Evolutionary conservation across 768 basidiomycete genomes (phyloP).

Genomic region (Kwoniella botswanensis): DNA sequence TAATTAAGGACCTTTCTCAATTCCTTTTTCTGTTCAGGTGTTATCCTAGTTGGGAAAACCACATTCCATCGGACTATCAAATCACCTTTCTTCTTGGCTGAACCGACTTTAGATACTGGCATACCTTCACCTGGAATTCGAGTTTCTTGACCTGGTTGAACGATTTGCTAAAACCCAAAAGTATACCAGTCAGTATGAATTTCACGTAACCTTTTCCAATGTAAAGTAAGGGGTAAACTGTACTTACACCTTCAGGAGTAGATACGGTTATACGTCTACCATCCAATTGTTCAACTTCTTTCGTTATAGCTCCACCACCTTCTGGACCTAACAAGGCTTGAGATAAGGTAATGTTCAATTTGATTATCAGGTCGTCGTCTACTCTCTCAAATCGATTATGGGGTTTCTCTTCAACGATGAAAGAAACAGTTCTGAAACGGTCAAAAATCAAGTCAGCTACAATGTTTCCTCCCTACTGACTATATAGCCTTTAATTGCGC

Average conservation of each 20-base stretch:
- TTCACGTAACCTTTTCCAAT: too few species aligned
- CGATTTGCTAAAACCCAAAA: conserved; percentile 45
- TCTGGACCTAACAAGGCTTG: conserved; percentile 75
- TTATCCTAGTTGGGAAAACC: conserved; percentile 77
- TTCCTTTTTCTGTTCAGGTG: conserved; percentile 77
- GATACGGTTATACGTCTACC: conserved; percentile 75
- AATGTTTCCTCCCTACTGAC: too few species aligned
- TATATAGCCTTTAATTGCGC: too few species aligned
- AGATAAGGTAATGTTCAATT: conserved; percentile 71
- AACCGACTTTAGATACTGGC: conserved; percentile 80
- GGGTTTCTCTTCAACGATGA: conserved; percentile 92
- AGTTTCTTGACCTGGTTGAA: conserved; percentile 67
- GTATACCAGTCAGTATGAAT: too few species aligned
- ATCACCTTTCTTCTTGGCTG: conserved; percentile 76
- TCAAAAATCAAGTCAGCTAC: too few species aligned
- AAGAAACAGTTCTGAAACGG: conserved; percentile 86
- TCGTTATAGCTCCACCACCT: conserved; percentile 63
- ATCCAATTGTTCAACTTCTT: conserved; percentile 73
- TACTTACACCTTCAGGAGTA: conserved; percentile 65
- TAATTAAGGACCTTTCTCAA: conserved; percentile 67
- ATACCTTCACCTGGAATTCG: conserved; percentile 68
- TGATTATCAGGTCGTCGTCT: conserved; percentile 75
- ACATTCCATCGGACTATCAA: conserved; percentile 78
- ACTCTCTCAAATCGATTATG: conserved; percentile 77
- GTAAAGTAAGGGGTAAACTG: too few species aligned